These are phyloP conservation scores for Maudiozyma turicensis DNA, from an alignment of 805 yeast genomes.

Conservation along the genomic window DNA sequence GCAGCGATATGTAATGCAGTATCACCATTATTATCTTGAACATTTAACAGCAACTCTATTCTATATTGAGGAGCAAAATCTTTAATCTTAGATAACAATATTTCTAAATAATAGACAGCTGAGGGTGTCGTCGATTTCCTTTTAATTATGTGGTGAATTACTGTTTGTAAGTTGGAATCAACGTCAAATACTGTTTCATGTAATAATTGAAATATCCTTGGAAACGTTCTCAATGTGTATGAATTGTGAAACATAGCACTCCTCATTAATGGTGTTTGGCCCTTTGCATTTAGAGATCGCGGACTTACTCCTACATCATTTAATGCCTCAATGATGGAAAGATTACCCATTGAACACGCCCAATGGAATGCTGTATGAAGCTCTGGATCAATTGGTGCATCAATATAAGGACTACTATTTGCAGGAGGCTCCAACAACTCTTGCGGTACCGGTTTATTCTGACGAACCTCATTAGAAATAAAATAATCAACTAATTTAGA, in stretches of 20 bases:
- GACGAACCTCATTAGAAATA: constrained; percentile 25
- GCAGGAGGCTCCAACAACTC: constrained; percentile 25
- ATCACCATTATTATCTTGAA: constrained; percentile 71
- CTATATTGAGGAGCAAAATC: constrained; percentile 55
- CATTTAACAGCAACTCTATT: constrained; percentile 45
- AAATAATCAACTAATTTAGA: constrained; percentile 27
- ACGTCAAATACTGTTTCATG: constrained; percentile 69
- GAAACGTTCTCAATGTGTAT: constrained; percentile 69
- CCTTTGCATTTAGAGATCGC: constrained; percentile 54
- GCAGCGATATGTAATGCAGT: constrained; percentile 86
- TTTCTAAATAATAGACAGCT: constrained; percentile 73
- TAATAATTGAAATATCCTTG: constrained; percentile 64
- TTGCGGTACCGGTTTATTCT: constrained; percentile 19
- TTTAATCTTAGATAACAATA: constrained; percentile 61
- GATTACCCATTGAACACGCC: constrained; percentile 94
- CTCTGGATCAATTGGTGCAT: constrained; percentile 81
- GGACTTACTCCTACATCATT: constrained; percentile 58
- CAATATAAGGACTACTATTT: constrained; percentile 35
- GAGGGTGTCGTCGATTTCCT: constrained; percentile 65
- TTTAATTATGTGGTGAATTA: constrained; percentile 77
- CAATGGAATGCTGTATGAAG: constrained; percentile 94
- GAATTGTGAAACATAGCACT: constrained; percentile 83
- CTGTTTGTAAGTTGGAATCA: constrained; percentile 65
- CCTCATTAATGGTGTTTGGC: constrained; percentile 82
- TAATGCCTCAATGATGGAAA: constrained; percentile 65